These are phyloP conservation scores for Moniliella sp. DNA, from an alignment of 1,284 basidiomycete species.

Conservation along the genomic window DNA sequence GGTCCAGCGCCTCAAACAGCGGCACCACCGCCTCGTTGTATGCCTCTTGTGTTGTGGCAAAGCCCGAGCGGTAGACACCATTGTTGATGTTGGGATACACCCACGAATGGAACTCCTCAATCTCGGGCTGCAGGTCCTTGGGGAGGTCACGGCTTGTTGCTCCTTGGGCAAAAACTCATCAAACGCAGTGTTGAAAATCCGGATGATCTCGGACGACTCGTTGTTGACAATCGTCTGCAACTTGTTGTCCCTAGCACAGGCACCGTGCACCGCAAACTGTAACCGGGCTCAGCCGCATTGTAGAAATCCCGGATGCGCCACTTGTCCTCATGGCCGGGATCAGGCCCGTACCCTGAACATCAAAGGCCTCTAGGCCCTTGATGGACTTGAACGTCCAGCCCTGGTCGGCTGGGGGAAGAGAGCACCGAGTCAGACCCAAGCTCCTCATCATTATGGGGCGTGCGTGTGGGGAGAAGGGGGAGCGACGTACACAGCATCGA, in stretches of 20 bases:
- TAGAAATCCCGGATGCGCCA: slow-evolving; percentile 68
- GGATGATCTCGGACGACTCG: slow-evolving; percentile 44
- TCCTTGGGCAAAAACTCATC: slow-evolving; percentile 22
- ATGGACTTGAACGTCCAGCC: slow-evolving; percentile 65
- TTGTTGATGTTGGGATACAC: slow-evolving; percentile 39
- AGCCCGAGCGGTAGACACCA: slow-evolving; percentile 61
- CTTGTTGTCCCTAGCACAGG: slow-evolving; percentile 93
- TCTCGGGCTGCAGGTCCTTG: slow-evolving; percentile 46
- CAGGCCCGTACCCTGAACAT: slow-evolving; percentile 19
- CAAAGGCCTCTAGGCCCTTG: slow-evolving; percentile 3
- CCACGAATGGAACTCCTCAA: slow-evolving; percentile 70
- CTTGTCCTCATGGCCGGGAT: slow-evolving; percentile 34
- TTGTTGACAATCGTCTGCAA: slow-evolving; percentile 68
- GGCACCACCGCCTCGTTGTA: slow-evolving; percentile 53
- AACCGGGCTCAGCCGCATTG: slow-evolving; percentile 46
- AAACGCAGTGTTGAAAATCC: slow-evolving; percentile 52
- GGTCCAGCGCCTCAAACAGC: slow-evolving; percentile 54
- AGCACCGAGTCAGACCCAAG: too few relatives aligned
- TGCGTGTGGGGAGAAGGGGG: too few relatives aligned
- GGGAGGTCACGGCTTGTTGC: slow-evolving; percentile 34
- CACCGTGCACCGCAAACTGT: slow-evolving; percentile 27
- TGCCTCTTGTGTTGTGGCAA: slow-evolving; percentile 58
- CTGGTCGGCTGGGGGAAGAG: too few relatives aligned
- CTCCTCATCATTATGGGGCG: too few relatives aligned
- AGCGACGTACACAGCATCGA: slow-evolving; percentile 59